Evolutionary conservation across 2,329 filamentous ascomycete species (phyloP).

Genomic region (Corniculantispora saksenae): DNA sequence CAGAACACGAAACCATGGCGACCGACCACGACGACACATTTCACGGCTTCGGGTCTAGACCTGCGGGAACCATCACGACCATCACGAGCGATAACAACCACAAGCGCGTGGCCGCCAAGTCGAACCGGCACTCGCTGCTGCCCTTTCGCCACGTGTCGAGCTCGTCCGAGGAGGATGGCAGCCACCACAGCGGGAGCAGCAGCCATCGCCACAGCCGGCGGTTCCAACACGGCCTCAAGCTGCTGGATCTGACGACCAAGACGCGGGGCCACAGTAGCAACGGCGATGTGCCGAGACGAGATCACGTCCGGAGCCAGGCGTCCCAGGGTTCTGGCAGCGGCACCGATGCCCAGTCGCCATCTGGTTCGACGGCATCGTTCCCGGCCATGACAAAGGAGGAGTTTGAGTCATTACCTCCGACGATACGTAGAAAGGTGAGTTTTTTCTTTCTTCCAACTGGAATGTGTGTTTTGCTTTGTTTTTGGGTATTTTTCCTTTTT

Average conservation of each 20-base stretch:
- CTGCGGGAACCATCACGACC: slow-evolving; percentile 5
- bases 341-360: slow-evolving; percentile 3
- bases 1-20: neutral
- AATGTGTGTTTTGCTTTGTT: neutral
- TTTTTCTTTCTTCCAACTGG: neutral
- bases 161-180: slow-evolving; percentile 11
- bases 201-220: slow-evolving; percentile 4
- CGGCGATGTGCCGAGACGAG: neutral
- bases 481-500: neutral
- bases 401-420: slow-evolving; percentile 22
- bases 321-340: slow-evolving; percentile 16
- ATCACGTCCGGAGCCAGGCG: slow-evolving; percentile 1
- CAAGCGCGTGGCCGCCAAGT: neutral
- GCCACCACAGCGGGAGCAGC: neutral
- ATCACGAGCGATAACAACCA: slow-evolving; percentile 8
- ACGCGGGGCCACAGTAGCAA: neutral
- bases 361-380: slow-evolving; percentile 1
- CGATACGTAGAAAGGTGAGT: slow-evolving; percentile 27
- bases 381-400: slow-evolving; percentile 21
- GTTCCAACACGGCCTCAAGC: slow-evolving; percentile 12
- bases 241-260: slow-evolving; percentile 12
- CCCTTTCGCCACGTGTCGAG: slow-evolving; percentile 10
- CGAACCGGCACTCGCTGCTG: slow-evolving; percentile 11
- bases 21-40: neutral
- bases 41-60: neutral